phyloP scores from a whole-genome alignment of 768 basidiomycete genomes.

The Sarcodon aspratus region DNA sequence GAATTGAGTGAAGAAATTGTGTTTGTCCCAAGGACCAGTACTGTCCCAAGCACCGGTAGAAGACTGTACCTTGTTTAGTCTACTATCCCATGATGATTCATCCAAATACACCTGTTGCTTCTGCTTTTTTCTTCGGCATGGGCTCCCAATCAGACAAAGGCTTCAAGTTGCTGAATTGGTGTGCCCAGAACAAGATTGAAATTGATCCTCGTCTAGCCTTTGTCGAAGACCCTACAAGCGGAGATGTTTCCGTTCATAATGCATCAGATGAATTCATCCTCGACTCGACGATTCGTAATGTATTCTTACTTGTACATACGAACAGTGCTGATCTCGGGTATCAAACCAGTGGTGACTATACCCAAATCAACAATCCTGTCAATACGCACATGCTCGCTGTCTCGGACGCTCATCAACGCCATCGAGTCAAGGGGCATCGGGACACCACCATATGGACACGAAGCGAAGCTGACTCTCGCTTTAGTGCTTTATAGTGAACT shows the following conservation, averaged over 20 bases:
- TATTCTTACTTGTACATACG: background rate
- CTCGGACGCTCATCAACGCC: conserved; percentile 8
- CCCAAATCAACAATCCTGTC: conserved; percentile 55
- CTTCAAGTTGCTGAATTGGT: background rate
- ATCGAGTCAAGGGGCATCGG: conserved; percentile 4
- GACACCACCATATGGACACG: conserved; percentile 41
- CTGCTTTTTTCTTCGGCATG: background rate
- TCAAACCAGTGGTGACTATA: conserved; percentile 45
- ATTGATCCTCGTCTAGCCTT: background rate
- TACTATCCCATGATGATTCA: background rate
- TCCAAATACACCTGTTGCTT: background rate
- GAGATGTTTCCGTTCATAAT: background rate
- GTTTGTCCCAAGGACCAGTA: too few species aligned
- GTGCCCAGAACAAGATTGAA: background rate
- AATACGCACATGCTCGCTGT: conserved; percentile 39
- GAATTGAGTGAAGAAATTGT: too few species aligned
- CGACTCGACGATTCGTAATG: background rate
- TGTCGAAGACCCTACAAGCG: background rate
- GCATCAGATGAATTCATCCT: background rate
- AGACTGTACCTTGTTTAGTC: background rate
- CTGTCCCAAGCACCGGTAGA: too few species aligned
- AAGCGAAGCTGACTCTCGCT: conserved; percentile 48
- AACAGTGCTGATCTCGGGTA: background rate
- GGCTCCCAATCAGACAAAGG: background rate
- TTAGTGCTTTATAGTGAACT: conserved; percentile 56